A percentile compares a stretch with the other conserved stretches of the same genome.
Conservation (phyloP, 192 early-diverging fungal genomes). For the Lobosporangium transversale region DNA sequence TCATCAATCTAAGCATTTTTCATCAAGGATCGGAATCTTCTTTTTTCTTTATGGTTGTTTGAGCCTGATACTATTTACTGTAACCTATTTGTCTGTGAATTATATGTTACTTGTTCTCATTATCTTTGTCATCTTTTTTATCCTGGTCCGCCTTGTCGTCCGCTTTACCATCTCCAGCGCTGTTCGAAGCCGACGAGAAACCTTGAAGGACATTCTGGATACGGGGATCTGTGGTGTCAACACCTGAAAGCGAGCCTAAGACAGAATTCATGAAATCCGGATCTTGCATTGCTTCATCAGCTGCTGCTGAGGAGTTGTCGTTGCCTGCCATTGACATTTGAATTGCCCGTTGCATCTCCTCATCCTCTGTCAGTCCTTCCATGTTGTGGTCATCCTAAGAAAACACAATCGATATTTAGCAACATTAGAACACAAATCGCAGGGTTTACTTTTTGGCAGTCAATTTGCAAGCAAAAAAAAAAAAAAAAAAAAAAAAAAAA, state of each 20-base stretch:
- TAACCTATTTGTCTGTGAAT: too few relatives aligned
- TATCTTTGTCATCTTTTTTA: constrained; percentile 13
- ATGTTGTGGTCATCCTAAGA: constrained; percentile 73
- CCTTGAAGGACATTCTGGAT: constrained; percentile 74
- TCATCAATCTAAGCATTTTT: too few relatives aligned
- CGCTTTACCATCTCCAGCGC: constrained; percentile 14
- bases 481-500: background rate
- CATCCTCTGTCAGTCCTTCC: constrained; percentile 75
- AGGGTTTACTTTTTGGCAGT: background rate
- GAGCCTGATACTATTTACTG: too few relatives aligned
- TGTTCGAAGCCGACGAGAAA: constrained; percentile 31
- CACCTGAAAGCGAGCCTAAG: constrained; percentile 85
- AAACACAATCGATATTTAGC: too few relatives aligned
- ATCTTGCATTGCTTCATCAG: constrained; percentile 52
- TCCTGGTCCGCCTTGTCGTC: constrained; percentile 24
- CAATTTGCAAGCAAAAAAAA: constrained; percentile 3
- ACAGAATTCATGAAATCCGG: constrained; percentile 77
- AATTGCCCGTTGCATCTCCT: constrained; percentile 76
- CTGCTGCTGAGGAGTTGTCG: constrained; percentile 18
- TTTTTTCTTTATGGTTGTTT: too few relatives aligned
- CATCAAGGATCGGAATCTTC: too few relatives aligned
- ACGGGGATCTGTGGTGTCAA: constrained; percentile 86
- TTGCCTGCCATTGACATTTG: constrained; percentile 75
- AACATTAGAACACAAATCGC: too few relatives aligned
- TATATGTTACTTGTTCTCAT: constrained; percentile 43